Base-by-base conservation (phyloP, 2,329 filamentous ascomycete genomes). In the Cercospora zeae-maydis region DNA sequence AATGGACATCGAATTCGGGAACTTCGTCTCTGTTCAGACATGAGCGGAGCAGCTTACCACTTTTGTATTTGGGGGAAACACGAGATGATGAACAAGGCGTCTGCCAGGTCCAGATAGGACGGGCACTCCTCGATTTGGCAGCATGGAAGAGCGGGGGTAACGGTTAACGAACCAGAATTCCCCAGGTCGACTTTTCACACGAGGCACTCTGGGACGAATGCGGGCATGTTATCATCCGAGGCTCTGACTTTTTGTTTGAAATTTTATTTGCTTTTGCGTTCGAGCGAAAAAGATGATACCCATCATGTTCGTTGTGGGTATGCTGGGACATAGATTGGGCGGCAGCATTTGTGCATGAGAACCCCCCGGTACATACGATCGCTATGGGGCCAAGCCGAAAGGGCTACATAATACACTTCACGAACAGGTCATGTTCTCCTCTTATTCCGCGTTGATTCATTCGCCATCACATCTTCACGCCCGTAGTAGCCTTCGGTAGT, bases 231-330 rank as follows among this genome's bases (percentile, higher is more conserved):
- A 49, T 21, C 21, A 30, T 49, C 21, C 13, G 42, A 49, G 42
- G 42, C 24, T 39, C n/a, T 11, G 13, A n/a, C 34, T 53, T 13
- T 49, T 36, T 36, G 39, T 13, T 31, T 34, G 19, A n/a, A 4
- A 34, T 54, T 39, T 21, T 37, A 13, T 36, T 52, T 33, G 16
- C 30, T 37, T 34, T 33, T 60, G 58, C 58, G 58, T 60, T 60
- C 58, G 24, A 60, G 58, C 58, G 58, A 60, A 60, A 45, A 45
- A 39, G 16, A 37, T 53, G 58, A 60, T 53, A 53, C 58, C 45
- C 49, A 49, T 54, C 24, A 13, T 58, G 11, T 34, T 21, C n/a
- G 19, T 49, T 30, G 8, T 45, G 36, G 37, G 37, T 16, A n/a
- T 24, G 1, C 9, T 45, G 11, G 36, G 24, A 37, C 24, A 57